Conservation (phyloP, 345 rosid species). For the Aquilaria sinensis region DNA sequence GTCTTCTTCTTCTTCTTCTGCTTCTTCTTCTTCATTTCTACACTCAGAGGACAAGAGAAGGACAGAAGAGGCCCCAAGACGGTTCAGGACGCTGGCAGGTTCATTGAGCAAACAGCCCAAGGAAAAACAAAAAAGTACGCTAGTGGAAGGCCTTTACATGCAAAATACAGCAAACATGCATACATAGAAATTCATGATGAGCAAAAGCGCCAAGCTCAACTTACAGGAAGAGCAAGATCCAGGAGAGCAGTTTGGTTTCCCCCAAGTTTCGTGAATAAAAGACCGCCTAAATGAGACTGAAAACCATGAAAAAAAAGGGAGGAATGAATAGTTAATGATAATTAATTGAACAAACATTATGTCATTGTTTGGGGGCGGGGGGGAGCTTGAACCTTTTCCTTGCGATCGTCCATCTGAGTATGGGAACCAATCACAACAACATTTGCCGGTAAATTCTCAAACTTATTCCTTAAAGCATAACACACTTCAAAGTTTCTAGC, state of each 20-base stretch:
- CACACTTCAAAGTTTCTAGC: slow-evolving; percentile 69
- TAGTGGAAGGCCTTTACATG: background rate
- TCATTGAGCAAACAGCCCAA: too few relatives aligned
- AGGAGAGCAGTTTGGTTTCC: slow-evolving; percentile 88
- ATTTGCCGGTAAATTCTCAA: slow-evolving; percentile 70
- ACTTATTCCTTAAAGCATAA: slow-evolving; percentile 58
- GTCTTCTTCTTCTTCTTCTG: too few relatives aligned
- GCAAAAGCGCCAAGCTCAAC: slow-evolving; percentile 2
- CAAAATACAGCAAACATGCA: background rate
- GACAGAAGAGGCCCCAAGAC: too few relatives aligned
- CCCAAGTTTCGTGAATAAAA: slow-evolving; percentile 89
- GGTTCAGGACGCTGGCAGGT: too few relatives aligned
- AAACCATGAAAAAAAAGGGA: slow-evolving; percentile 30
- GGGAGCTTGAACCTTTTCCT: slow-evolving; percentile 62
- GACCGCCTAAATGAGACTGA: slow-evolving; percentile 94
- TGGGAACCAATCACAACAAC: slow-evolving; percentile 90
- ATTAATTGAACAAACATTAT: background rate
- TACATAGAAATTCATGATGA: background rate
- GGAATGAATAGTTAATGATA: slow-evolving; percentile 3
- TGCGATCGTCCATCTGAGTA: slow-evolving; percentile 82
- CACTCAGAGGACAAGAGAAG: too few relatives aligned
- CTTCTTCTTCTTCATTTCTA: too few relatives aligned
- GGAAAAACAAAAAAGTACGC: too few relatives aligned
- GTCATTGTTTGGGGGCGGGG: background rate
- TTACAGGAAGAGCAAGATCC: slow-evolving; percentile 93